phyloP scores from a whole-genome alignment of 768 basidiomycete species.

The Peribolospora kevripleyi region DNA sequence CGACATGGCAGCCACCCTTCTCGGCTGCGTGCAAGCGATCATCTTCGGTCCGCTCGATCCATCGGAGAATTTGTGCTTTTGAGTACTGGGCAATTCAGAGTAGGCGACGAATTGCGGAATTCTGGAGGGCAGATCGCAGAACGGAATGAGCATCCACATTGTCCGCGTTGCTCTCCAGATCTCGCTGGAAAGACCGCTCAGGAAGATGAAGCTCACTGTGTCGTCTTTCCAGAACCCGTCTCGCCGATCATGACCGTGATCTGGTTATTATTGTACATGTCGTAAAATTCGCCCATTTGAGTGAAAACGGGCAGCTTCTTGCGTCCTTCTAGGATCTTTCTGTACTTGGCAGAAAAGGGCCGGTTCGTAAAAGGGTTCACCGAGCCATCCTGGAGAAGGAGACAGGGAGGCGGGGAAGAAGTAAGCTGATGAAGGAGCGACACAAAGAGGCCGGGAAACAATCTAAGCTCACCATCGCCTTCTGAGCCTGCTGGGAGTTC shows the following conservation, averaged over 20 bases:
- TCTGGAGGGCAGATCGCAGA: conserved; percentile 25
- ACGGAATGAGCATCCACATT: background rate
- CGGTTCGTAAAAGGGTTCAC: conserved; percentile 69
- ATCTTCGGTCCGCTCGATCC: conserved; percentile 39
- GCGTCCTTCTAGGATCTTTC: conserved; percentile 57
- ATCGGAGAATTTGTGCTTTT: too few relatives aligned
- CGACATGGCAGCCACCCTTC: conserved; percentile 90
- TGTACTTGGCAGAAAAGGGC: conserved; percentile 54
- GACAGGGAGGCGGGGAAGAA: background rate
- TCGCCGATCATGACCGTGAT: conserved; percentile 75
- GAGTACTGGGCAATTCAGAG: conserved; percentile 58
- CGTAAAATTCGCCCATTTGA: conserved; percentile 79
- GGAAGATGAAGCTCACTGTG: conserved; percentile 38
- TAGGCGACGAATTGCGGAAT: conserved; percentile 93
- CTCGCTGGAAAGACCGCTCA: background rate
- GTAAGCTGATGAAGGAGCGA: background rate
- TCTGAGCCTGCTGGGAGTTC: conserved; percentile 36
- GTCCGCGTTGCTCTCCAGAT: background rate
- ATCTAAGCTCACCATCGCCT: conserved; percentile 39
- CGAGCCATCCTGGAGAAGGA: conserved; percentile 35
- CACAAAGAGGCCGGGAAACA: background rate
- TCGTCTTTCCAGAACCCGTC: conserved; percentile 88
- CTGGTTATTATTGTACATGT: conserved; percentile 40
- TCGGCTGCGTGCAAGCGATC: conserved; percentile 88
- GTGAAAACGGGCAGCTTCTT: conserved; percentile 74